These are phyloP conservation scores for Pachysandra terminalis DNA, from an alignment of 164 flowering plant species.

Conservation along the genomic window DNA sequence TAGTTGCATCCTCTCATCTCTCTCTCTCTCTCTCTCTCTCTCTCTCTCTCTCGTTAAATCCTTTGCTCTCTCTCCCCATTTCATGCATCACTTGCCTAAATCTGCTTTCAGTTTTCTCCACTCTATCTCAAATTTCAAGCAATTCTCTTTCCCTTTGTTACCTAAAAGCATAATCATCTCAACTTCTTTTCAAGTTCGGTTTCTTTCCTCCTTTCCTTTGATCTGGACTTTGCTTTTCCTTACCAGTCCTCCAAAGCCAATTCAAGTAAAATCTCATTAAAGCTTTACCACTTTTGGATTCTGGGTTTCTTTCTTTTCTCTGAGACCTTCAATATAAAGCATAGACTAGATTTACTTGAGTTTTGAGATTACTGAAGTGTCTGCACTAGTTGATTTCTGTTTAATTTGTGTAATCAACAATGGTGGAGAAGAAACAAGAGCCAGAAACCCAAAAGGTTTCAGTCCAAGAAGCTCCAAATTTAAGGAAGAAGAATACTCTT, in stretches of 20 bases:
- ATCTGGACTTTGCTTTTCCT: not conserved
- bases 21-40: slow-evolving; percentile 9
- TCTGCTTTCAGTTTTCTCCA: not conserved
- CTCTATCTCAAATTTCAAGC: not conserved
- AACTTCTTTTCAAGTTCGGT: too few species aligned
- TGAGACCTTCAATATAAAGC: too few species aligned
- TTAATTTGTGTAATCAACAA: not conserved
- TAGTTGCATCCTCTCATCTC: slow-evolving; percentile 35
- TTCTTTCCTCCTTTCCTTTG: not conserved
- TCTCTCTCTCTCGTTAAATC: not conserved
- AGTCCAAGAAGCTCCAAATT: not conserved
- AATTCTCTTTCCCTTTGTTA: not conserved
- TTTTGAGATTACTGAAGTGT: not conserved
- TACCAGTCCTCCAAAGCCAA: not conserved
- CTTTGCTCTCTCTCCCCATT: not conserved
- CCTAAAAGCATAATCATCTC: not conserved
- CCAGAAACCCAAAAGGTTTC: slow-evolving; percentile 5
- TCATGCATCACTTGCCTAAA: not conserved
- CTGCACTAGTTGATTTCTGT: not conserved
- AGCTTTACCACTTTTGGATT: too few species aligned
- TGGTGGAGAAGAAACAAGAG: slow-evolving; percentile 2
- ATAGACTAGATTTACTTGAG: not conserved
- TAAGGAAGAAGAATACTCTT: slow-evolving; percentile 16
- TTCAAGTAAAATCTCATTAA: too few species aligned
- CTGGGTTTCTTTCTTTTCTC: too few species aligned